Evolutionary conservation across 306 rosid genomes (phyloP).

Genomic region (Phaseolus lunatus): DNA sequence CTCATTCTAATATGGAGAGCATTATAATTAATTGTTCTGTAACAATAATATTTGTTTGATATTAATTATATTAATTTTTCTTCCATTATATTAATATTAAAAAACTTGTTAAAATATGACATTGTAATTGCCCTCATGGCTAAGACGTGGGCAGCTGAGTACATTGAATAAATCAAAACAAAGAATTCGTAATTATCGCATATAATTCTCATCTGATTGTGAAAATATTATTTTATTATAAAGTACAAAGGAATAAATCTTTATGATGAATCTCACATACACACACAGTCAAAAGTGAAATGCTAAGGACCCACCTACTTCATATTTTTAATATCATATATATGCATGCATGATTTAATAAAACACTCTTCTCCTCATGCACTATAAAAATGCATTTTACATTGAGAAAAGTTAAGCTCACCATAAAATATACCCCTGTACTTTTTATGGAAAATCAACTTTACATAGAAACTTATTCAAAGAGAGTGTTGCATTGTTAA

Average conservation of each 20-base stretch:
- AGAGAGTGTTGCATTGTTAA: neutral
- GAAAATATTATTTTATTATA: neutral
- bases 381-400: too few species aligned
- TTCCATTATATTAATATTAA: neutral
- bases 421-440: too few species aligned
- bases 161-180: neutral
- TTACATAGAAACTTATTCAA: too few species aligned
- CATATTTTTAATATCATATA: constrained; percentile 6
- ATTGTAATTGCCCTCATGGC: neutral
- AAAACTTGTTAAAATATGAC: neutral
- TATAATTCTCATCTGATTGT: neutral
- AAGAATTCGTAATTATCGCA: neutral
- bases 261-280: neutral
- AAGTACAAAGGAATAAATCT: neutral
- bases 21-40: too few species aligned
- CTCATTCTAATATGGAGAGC: neutral
- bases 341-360: neutral
- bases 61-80: neutral
- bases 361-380: too few species aligned
- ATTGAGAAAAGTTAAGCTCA: too few species aligned
- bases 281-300: neutral
- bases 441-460: too few species aligned
- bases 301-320: neutral
- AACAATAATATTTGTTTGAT: neutral
- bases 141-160: neutral